Evolutionary conservation across 768 basidiomycete species (phyloP).

Genomic region (Termitomyces eurrhizus): DNA sequence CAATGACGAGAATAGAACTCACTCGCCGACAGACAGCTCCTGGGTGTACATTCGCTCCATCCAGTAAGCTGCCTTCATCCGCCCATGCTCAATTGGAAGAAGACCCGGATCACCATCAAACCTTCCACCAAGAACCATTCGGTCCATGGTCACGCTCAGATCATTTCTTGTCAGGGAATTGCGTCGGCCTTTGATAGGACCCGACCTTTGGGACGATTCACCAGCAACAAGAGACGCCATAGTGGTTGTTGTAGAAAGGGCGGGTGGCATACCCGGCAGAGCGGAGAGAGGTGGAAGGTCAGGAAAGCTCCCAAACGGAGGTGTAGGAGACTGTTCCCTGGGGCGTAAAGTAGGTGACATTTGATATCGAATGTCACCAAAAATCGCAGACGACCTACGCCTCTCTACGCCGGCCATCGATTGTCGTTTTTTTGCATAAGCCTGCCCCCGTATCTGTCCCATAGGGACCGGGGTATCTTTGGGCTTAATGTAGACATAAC

Average conservation of each 20-base stretch:
- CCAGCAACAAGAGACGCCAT: slow-evolving; percentile 46
- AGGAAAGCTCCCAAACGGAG: slow-evolving; percentile 33
- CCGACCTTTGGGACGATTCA: slow-evolving; percentile 26
- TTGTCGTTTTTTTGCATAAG: slow-evolving; percentile 34
- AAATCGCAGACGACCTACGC: slow-evolving; percentile 36
- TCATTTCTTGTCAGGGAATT: slow-evolving; percentile 52
- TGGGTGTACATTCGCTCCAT: slow-evolving; percentile 55
- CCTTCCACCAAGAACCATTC: slow-evolving; percentile 59
- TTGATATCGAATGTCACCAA: slow-evolving; percentile 32
- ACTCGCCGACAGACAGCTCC: slow-evolving; percentile 49
- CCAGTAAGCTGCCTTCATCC: slow-evolving; percentile 74
- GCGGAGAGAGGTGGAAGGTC: slow-evolving; percentile 42
- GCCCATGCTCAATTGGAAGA: slow-evolving; percentile 49
- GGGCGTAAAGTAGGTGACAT: slow-evolving; percentile 32
- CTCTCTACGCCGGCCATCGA: slow-evolving; percentile 32
- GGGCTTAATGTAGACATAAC: slow-evolving; percentile 64
- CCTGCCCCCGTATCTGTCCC: slow-evolving; percentile 21
- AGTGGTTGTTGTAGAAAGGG: slow-evolving; percentile 48
- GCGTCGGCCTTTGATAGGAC: slow-evolving; percentile 29
- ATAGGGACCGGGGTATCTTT: slow-evolving; percentile 47
- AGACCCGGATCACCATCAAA: slow-evolving; percentile 38
- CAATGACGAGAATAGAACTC: slow-evolving; percentile 22
- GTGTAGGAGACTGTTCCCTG: slow-evolving; percentile 30
- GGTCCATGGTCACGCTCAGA: slow-evolving; percentile 57
- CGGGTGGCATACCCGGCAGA: slow-evolving; percentile 50